Conservation (phyloP, 495 filamentous ascomycete species). For the Podospora comata region DNA sequence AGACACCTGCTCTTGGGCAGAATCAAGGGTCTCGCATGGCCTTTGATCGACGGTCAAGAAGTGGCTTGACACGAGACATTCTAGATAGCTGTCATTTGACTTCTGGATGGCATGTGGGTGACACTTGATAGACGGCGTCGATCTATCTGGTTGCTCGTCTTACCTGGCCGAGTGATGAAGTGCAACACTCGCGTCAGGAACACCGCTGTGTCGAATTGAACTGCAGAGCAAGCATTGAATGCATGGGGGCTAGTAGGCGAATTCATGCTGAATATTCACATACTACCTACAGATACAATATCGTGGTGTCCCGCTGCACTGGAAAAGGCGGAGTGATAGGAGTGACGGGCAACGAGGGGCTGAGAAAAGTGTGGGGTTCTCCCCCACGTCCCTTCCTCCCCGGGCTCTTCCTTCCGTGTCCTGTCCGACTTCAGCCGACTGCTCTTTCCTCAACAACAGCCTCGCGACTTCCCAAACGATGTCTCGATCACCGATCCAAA, state of each 20-base stretch:
- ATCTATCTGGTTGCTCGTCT: background rate
- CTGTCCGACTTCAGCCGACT: background rate
- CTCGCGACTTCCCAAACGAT: background rate
- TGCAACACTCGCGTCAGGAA: background rate
- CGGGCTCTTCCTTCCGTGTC: background rate
- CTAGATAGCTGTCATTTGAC: constrained; percentile 2
- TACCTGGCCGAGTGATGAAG: background rate
- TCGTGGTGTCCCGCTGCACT: background rate
- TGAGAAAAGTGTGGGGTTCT: constrained; percentile 8
- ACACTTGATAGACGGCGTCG: background rate
- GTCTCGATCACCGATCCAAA: background rate
- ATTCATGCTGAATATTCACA: background rate
- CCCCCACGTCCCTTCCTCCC: constrained; percentile 1
- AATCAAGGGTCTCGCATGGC: background rate
- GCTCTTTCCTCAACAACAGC: background rate
- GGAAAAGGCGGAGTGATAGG: background rate
- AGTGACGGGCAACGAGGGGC: constrained; percentile 1
- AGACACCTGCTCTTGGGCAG: background rate
- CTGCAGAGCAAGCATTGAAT: background rate
- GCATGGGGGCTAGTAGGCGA: background rate
- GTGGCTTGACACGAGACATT: constrained; percentile 6
- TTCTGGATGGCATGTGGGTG: background rate
- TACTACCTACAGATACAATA: background rate
- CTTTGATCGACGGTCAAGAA: background rate
- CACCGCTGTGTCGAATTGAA: background rate